These are phyloP conservation scores for Mrakia blollopis DNA, from an alignment of 768 basidiomycete genomes.

Conservation along the genomic window DNA sequence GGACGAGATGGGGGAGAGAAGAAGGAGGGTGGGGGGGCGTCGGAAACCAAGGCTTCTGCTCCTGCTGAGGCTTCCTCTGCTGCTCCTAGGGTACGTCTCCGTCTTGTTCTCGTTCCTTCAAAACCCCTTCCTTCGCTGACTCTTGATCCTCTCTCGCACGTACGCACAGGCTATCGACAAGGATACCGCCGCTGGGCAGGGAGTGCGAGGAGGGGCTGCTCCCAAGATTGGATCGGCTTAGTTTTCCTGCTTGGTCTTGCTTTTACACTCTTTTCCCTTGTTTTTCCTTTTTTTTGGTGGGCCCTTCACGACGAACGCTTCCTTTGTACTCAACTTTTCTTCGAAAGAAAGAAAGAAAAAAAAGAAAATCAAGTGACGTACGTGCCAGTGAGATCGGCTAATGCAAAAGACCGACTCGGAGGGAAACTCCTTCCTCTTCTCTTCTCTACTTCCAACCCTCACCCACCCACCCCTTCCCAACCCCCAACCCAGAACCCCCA, in stretches of 20 bases:
- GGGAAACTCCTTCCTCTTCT: neutral
- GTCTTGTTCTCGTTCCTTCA: neutral
- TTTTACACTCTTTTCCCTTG: no score
- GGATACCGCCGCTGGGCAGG: constrained; percentile 30
- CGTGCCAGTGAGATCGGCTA: no score
- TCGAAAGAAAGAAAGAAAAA: no score
- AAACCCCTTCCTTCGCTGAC: neutral
- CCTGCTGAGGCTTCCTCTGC: neutral
- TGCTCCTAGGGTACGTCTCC: neutral
- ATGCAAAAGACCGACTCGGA: no score
- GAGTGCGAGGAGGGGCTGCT: constrained; percentile 22
- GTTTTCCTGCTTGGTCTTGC: no score
- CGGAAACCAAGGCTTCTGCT: constrained; percentile 11
- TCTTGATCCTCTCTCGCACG: neutral
- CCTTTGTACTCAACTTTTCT: no score
- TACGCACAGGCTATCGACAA: constrained; percentile 29
- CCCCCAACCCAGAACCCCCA: neutral
- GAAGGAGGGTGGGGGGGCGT: constrained; percentile 1
- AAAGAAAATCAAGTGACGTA: no score
- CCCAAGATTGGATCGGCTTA: no score
- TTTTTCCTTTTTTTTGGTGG: no score
- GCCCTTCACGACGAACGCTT: no score
- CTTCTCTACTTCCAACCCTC: neutral
- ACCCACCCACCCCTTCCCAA: neutral
- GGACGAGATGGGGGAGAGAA: constrained; percentile 36